Evolutionary conservation across 192 early-diverging fungal species (phyloP).

Genomic region (Chytriomyces hyalinus): DNA sequence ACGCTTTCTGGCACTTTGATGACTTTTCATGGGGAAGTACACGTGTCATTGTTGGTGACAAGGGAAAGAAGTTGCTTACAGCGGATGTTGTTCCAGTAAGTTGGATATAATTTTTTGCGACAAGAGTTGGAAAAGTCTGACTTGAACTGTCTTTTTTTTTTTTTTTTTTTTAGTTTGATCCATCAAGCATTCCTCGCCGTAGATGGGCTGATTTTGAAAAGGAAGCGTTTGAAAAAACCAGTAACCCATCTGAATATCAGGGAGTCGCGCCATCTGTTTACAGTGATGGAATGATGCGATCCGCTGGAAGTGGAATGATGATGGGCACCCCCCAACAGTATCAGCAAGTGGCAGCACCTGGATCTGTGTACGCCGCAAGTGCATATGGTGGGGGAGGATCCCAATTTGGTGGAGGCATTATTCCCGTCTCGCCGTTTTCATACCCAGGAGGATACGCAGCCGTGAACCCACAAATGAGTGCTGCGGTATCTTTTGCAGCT

Average conservation of each 20-base stretch:
- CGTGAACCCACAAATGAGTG: not conserved
- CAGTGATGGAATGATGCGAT: conserved; percentile 12
- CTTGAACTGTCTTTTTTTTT: not conserved
- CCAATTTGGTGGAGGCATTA: not conserved
- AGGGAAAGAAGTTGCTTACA: conserved; percentile 58
- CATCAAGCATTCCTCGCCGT: conserved; percentile 81
- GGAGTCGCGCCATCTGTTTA: conserved; percentile 33
- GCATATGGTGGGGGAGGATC: not conserved
- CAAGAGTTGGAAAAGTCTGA: not conserved
- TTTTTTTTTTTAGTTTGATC: conserved; percentile 67
- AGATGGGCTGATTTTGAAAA: conserved; percentile 79
- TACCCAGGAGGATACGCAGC: conserved; percentile 7
- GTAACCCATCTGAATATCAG: conserved; percentile 33
- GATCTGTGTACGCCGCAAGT: not conserved
- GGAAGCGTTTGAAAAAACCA: conserved; percentile 50
- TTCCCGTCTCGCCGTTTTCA: conserved; percentile 14
- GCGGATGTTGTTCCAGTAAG: conserved; percentile 72
- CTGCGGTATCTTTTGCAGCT: not conserved
- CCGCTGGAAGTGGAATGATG: not conserved
- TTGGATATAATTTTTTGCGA: conserved; percentile 23
- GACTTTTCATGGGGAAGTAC: conserved; percentile 99
- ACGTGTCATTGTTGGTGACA: conserved; percentile 90
- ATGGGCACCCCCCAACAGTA: not conserved
- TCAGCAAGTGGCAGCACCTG: conserved; percentile 8
- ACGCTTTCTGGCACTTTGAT: conserved; percentile 99